A percentile compares a stretch with the other conserved stretches of the same genome.
phyloP scores from a whole-genome alignment of 352 stramenopile species.

The Globisporangium acanthophoron region DNA sequence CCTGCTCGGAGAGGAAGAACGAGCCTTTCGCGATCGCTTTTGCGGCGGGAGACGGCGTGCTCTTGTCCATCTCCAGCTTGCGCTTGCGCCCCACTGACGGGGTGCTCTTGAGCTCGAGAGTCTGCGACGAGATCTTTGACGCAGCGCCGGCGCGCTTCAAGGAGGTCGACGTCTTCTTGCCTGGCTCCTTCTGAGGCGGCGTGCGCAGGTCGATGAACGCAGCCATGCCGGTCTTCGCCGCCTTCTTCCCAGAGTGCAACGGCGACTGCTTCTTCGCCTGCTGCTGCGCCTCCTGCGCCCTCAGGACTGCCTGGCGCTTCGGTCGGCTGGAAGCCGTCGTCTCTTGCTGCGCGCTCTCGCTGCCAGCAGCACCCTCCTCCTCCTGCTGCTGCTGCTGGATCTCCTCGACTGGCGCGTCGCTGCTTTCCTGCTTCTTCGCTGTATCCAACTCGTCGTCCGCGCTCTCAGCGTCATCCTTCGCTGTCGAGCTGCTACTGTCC shows the following conservation, averaged over 20 bases:
- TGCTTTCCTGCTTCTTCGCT: neutral
- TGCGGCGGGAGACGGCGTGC: slow-evolving; percentile 24
- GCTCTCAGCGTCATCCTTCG: neutral
- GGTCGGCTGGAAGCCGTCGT: slow-evolving; percentile 19
- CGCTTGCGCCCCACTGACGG: slow-evolving; percentile 33
- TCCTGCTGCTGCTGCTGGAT: neutral
- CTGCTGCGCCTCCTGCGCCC: slow-evolving; percentile 25
- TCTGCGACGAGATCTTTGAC: neutral
- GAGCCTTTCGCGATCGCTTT: slow-evolving; percentile 27
- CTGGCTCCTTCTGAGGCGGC: slow-evolving; percentile 2
- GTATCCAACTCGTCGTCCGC: neutral
- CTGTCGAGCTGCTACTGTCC: neutral
- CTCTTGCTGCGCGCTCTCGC: neutral
- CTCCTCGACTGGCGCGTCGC: neutral
- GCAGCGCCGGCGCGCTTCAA: neutral
- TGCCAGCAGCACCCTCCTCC: neutral
- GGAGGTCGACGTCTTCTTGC: neutral
- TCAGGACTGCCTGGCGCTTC: slow-evolving; percentile 51
- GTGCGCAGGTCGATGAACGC: slow-evolving; percentile 10
- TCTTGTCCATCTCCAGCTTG: slow-evolving; percentile 62
- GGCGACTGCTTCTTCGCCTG: slow-evolving; percentile 3
- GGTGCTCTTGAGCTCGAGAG: slow-evolving; percentile 9
- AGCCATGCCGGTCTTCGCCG: neutral
- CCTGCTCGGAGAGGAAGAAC: slow-evolving; percentile 65
- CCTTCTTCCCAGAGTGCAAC: neutral